A percentile compares a stretch with the other conserved stretches of the same genome.
Conservation (phyloP, 768 basidiomycete species). For the Scleroderma bovista region DNA sequence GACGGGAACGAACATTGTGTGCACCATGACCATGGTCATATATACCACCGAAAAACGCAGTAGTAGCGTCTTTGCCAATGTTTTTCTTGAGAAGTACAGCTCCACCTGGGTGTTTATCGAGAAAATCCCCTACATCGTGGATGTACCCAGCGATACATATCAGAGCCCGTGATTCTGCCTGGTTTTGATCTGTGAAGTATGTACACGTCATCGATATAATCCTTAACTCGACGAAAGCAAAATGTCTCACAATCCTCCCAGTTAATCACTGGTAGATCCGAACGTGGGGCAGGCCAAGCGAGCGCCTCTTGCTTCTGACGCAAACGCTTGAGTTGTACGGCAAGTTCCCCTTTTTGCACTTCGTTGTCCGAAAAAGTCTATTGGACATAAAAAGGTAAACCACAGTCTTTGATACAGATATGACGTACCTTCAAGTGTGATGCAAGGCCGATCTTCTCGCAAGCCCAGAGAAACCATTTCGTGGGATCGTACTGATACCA, state of each 20-base stretch:
- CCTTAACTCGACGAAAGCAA: not conserved
- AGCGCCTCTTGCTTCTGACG: constrained; percentile 68
- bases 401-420: not conserved
- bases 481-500: constrained; percentile 86
- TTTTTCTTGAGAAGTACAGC: constrained; percentile 71
- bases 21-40: constrained; percentile 82
- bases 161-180: constrained; percentile 70
- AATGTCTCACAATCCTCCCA: constrained; percentile 70
- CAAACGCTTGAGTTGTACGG: constrained; percentile 85
- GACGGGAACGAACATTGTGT: constrained; percentile 54
- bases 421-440: constrained; percentile 45
- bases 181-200: constrained; percentile 57
- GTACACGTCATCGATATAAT: not conserved
- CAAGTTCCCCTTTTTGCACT: constrained; percentile 77
- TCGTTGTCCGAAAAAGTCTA: constrained; percentile 54
- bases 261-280: constrained; percentile 74
- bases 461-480: constrained; percentile 71
- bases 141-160: constrained; percentile 87
- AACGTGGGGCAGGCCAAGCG: constrained; percentile 66
- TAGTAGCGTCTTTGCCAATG: constrained; percentile 85
- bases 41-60: constrained; percentile 87
- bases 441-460: constrained; percentile 40
- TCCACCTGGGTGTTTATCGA: constrained; percentile 87
- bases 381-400: not conserved
- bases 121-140: constrained; percentile 74